phyloP scores from a whole-genome alignment of 2,329 filamentous ascomycete genomes.

The Beauveria scarabaeidicola region DNA sequence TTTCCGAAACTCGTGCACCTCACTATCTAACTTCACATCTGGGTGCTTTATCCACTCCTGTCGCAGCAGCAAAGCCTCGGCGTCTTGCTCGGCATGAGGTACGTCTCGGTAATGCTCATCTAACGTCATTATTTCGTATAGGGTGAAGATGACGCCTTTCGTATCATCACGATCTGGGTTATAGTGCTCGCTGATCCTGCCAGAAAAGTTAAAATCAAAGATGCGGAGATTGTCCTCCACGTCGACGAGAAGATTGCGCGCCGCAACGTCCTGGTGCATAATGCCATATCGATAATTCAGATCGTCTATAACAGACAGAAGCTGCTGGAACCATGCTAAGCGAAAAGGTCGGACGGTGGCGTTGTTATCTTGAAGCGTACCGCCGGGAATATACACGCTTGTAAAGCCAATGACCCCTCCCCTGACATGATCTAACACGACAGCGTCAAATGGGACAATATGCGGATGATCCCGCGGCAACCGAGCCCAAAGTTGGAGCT shows the following conservation, averaged over 20 bases:
- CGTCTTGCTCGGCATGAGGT: conserved; percentile 19
- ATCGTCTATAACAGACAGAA: conserved; percentile 26
- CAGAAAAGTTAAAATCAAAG: conserved; percentile 29
- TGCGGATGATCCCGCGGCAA: too few species aligned
- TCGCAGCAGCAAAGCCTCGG: conserved; percentile 12
- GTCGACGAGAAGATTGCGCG: conserved; percentile 30
- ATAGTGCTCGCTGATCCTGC: conserved; percentile 18
- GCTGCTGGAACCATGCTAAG: conserved; percentile 29
- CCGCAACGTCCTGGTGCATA: conserved; percentile 30
- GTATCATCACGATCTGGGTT: conserved; percentile 22
- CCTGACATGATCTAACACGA: too few species aligned
- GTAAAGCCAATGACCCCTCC: too few species aligned
- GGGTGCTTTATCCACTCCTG: conserved; percentile 23
- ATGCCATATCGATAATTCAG: conserved; percentile 30
- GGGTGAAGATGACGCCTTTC: conserved; percentile 26
- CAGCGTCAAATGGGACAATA: too few species aligned
- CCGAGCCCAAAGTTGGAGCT: too few species aligned
- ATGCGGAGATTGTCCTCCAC: conserved; percentile 23
- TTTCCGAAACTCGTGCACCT: conserved; percentile 16
- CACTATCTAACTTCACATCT: conserved; percentile 22
- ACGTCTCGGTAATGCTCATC: conserved; percentile 18
- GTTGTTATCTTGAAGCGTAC: too few species aligned
- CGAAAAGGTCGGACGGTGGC: conserved; percentile 27
- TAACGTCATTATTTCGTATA: conserved; percentile 30
- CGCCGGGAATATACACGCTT: too few species aligned